Base-by-base conservation (phyloP, 352 stramenopile genomes). In the Phytophthora pisi region DNA sequence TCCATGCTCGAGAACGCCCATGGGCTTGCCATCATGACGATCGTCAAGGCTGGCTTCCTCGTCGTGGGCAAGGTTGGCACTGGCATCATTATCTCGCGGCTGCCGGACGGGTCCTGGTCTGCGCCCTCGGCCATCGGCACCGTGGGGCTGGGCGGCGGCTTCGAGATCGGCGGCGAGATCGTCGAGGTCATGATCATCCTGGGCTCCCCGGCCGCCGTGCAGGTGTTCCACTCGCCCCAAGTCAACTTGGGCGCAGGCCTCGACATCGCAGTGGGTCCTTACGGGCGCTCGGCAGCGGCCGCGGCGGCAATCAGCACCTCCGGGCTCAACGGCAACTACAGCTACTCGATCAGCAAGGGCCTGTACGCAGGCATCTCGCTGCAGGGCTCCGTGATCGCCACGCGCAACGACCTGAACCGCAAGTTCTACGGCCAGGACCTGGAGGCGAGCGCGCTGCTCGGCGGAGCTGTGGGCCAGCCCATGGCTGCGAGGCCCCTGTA, bases 141-240 rank as follows among this genome's bases (percentile, higher is more conserved):
- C 0, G 72, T 84, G 5, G 91, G 92, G 9, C 60, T 97, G 18
- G 82, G 81, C 45, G 75, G 74, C 75, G 91, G 92, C 59, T 91
- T 89, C 10, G 59, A 98, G 50, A 76, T 97, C 16, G 93, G 93
- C 24, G 91, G 89, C 20, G 90, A 98, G 70, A 72, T 98, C 26
- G 89, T 92, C 2, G 92, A 98, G 72, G 83, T 98, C 51, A 81
- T 98, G 43, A 97, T 98, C 75, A 84, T 98, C 54, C 67, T 98
- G 6, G 95, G 96, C 66, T 97, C 83, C 1, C 82, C 91, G 31
- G 78, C 78, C 7, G 88, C 93, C 0, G 89, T 98, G 7, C 62
- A 96, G 56, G 77, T 97, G 9, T 93, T 97, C 62, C 75, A 92
- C 74, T 71, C 86, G 73, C 68, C 82, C 61, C 75, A 91, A 40